phyloP scores from a whole-genome alignment of 2,329 filamentous ascomycete species.

The Blastomyces parvus region DNA sequence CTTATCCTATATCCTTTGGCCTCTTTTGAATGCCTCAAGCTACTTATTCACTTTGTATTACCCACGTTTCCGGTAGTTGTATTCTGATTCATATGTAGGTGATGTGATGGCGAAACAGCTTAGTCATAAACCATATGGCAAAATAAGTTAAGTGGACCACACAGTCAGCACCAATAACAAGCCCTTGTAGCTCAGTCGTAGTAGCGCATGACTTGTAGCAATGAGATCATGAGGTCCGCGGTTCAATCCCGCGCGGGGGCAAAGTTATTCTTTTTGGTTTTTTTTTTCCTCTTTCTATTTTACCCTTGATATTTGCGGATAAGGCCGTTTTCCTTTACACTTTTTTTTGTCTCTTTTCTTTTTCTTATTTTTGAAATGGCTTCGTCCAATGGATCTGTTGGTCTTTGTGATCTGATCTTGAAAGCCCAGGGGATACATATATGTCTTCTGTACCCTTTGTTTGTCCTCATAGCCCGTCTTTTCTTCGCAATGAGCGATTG shows the following conservation, averaged over 20 bases:
- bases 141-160: neutral
- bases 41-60: neutral
- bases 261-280: neutral
- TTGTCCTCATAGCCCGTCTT: no score
- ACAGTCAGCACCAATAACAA: neutral
- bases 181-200: constrained; percentile 6
- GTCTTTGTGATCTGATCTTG: no score
- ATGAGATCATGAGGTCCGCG: constrained; percentile 5
- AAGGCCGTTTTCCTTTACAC: no score
- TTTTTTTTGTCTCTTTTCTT: neutral
- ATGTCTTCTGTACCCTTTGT: no score
- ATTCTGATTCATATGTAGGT: neutral
- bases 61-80: neutral
- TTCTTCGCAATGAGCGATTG: neutral
- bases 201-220: constrained; percentile 5
- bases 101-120: no score
- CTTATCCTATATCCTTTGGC: neutral
- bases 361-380: no score
- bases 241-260: constrained; percentile 6
- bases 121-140: neutral
- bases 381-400: no score
- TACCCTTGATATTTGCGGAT: no score
- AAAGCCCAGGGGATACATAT: no score
- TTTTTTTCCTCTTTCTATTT: neutral
- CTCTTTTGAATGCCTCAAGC: no score